phyloP scores from a whole-genome alignment of 305 asterid genomes.

The Salvia sclarea region DNA sequence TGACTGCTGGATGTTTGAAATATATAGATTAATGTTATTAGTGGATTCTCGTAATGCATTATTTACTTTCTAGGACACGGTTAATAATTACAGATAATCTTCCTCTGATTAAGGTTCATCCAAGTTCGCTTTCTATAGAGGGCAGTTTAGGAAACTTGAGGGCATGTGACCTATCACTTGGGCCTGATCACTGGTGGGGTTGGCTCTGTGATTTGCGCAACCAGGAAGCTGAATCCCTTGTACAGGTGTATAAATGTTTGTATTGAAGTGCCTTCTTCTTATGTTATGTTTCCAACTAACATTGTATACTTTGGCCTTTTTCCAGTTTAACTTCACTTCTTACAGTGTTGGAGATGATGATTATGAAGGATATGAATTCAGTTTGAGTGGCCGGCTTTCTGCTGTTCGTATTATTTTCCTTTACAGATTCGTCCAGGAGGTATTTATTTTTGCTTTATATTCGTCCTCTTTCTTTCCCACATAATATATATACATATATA shows the following conservation, averaged over 20 bases:
- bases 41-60: slow-evolving; percentile 24
- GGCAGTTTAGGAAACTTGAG: slow-evolving; percentile 91
- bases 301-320: slow-evolving; percentile 29
- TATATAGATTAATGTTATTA: slow-evolving; percentile 18
- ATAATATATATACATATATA: neutral
- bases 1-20: neutral
- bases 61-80: slow-evolving; percentile 24
- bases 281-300: slow-evolving; percentile 27
- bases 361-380: slow-evolving; percentile 86
- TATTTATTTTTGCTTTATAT: slow-evolving; percentile 35
- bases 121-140: slow-evolving; percentile 86
- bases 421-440: slow-evolving; percentile 96
- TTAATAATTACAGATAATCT: slow-evolving; percentile 34
- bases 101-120: slow-evolving; percentile 71
- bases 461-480: slow-evolving; percentile 17
- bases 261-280: slow-evolving; percentile 13
- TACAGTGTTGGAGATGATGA: slow-evolving; percentile 82
- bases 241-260: slow-evolving; percentile 59
- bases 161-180: slow-evolving; percentile 81
- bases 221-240: slow-evolving; percentile 89
- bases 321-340: slow-evolving; percentile 88
- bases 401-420: slow-evolving; percentile 98
- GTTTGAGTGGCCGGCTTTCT: slow-evolving; percentile 89
- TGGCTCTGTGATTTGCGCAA: slow-evolving; percentile 98
- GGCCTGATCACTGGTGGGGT: slow-evolving; percentile 83